Evolutionary conservation across 257 asterid species (phyloP), one percentile per base, ranked within the genome.

Genomic region (Knoxia roxburghii): DNA sequence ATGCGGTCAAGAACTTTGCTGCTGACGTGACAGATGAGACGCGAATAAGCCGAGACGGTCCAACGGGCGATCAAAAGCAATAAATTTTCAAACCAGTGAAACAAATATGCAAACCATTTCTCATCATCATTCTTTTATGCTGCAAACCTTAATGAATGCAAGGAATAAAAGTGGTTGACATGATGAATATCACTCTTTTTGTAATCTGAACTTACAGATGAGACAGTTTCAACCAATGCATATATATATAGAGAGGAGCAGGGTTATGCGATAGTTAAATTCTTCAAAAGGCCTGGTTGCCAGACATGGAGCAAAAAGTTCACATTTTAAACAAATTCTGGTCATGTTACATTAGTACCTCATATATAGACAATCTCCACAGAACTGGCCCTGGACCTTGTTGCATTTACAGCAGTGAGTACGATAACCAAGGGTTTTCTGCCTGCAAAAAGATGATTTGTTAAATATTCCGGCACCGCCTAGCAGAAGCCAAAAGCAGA

Each of bases 321-420:
- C 30, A 14, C 10, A 37, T 7, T 30, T 27, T 37, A 18, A 20
- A 13, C 18, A 56, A 57, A 15, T 3, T 8, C 20, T 4, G 11
- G 61, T 27, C 6, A 69, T 20, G 51, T 8, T 65, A 68, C 26
- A 53, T 39, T 52, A 57, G 32, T 85, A 94, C 99, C 96, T 90
- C 96, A 90, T 90, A 69, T 77, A 94, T 68, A 94, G 85, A 84
- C 97, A 94, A 78, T 94, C 99, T 64, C 99, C 99, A 77, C 99
- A 94, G 79, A 94, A 94, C 77, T 94, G 97, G 43, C 99, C 99
- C 71, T 88, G 99, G 48, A 86, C 88, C 89, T 86, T 63, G 73
- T 68, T 76, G 82, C 99, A 90, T 61, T 75, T 35, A 83, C 88
- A 49, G 83, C 97, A 94, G 65, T 78, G 85, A 46, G 97, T 94